phyloP scores from a whole-genome alignment of 2,329 filamentous ascomycete species.

The Tolypocladium nubicola region DNA sequence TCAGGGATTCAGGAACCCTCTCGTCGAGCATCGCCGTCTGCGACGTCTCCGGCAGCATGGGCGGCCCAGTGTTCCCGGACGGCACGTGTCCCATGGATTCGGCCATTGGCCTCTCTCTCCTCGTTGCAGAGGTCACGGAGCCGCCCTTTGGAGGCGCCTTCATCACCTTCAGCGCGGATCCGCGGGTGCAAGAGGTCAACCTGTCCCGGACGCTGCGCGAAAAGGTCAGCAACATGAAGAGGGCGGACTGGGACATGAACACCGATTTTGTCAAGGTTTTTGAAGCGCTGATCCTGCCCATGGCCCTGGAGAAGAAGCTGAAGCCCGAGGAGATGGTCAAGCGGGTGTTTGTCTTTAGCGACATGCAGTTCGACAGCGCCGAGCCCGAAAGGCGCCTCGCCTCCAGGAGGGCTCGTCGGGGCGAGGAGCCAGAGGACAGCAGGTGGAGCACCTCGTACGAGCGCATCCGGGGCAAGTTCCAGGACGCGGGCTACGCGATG shows the following conservation, averaged over 20 bases:
- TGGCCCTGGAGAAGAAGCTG: slow-evolving; percentile 38
- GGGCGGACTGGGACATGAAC: slow-evolving; percentile 26
- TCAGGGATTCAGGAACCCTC: slow-evolving; percentile 43
- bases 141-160: slow-evolving; percentile 43
- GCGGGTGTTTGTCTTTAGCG: slow-evolving; percentile 48
- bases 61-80: slow-evolving; percentile 25
- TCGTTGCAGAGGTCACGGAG: slow-evolving; percentile 40
- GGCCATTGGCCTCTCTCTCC: slow-evolving; percentile 43
- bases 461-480: slow-evolving; percentile 33
- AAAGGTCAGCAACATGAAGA: slow-evolving; percentile 25
- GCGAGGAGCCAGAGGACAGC: background rate
- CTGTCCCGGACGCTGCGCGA: slow-evolving; percentile 24
- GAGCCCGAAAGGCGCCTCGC: background rate
- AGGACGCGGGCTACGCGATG: slow-evolving; percentile 42
- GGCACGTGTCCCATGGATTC: slow-evolving; percentile 39
- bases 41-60: slow-evolving; percentile 48
- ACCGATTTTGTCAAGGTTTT: slow-evolving; percentile 48
- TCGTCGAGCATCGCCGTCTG: slow-evolving; percentile 44
- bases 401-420: no score
- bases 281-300: slow-evolving; percentile 39
- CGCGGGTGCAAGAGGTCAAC: slow-evolving; percentile 30
- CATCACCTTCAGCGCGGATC: slow-evolving; percentile 39
- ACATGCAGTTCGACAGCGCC: slow-evolving; percentile 48
- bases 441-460: slow-evolving; percentile 37
- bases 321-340: slow-evolving; percentile 49